These are phyloP conservation scores for Geotrichum bryndzae DNA, from an alignment of 1,139 yeast species.

Conservation along the genomic window DNA sequence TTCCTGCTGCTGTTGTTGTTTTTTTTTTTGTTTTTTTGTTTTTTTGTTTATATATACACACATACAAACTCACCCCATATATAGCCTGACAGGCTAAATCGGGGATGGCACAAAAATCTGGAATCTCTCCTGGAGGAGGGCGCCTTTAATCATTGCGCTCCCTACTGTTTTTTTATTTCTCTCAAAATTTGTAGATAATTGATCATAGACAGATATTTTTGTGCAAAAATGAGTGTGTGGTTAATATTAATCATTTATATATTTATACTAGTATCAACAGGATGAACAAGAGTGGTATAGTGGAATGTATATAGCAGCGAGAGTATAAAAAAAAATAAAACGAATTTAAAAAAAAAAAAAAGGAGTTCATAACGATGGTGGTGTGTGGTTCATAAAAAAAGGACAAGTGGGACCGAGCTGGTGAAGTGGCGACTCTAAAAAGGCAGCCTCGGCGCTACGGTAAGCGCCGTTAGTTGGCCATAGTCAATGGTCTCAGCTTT, in stretches of 20 bases:
- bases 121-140: too few species aligned
- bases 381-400: neutral
- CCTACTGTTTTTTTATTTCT: too few species aligned
- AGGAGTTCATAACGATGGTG: neutral
- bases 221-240: neutral
- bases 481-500: constrained; percentile 2
- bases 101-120: too few species aligned
- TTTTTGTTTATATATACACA: too few species aligned
- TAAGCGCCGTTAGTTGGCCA: neutral
- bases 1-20: too few species aligned
- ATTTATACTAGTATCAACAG: neutral
- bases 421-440: neutral
- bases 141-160: too few species aligned
- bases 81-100: too few species aligned
- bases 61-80: too few species aligned
- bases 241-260: neutral
- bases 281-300: neutral
- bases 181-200: too few species aligned
- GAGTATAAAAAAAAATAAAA: neutral
- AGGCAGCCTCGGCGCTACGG: neutral
- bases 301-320: neutral
- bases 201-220: too few species aligned
- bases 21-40: too few species aligned
- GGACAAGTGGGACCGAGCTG: neutral
- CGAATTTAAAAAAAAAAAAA: neutral